Base-by-base conservation (phyloP, 345 rosid species). In the Citrus inodora region DNA sequence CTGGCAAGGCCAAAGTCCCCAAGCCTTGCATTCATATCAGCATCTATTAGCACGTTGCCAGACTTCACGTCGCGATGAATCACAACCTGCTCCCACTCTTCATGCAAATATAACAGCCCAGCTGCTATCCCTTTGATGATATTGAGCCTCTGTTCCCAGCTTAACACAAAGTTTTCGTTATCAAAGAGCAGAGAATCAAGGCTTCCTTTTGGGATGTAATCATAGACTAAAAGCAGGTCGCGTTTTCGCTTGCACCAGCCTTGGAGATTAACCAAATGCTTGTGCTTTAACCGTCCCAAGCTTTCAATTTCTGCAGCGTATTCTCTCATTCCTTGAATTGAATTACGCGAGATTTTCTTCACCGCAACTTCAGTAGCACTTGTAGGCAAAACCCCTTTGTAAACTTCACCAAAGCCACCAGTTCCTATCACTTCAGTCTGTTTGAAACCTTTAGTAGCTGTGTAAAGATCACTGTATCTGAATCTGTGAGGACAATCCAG, bases 1-100 rank as follows among this genome's bases (percentile, higher is more conserved):
- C 95, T 89, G 0, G 97, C 98, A 28, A 91, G 94, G 35, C 98
- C 97, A 24, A 94, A 94, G 35, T 92, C 98, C 1, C 97, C 95
- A 1, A 94, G 82, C 25, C 92, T 78, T 0, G 88, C 93, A 16
- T 90, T 91, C 93, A 92, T 83, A 28, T 88, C 92, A 0, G 85
- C 78, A 10, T 92, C 95, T 58, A 94, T 88, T 71, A 94, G 81
- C 51, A 94, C 96, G 68, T 94, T 94, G 76, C 93, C 85, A 3
- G 98, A 87, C 83, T 92, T 94, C 27, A 92, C 81, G 58, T 94
- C 98, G 32, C 97, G 85, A 33, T 92, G 97, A 37, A 92, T 83
- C 74, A 94, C 94, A 13, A 92, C 94, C 51, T 87, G 83, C 73
- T 86, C 92, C 94, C 95, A 92, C 40, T 89, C 95, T 81, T 91